These are phyloP conservation scores for Evansstolkia leycettana DNA, from an alignment of 495 filamentous ascomycete genomes.

Conservation along the genomic window DNA sequence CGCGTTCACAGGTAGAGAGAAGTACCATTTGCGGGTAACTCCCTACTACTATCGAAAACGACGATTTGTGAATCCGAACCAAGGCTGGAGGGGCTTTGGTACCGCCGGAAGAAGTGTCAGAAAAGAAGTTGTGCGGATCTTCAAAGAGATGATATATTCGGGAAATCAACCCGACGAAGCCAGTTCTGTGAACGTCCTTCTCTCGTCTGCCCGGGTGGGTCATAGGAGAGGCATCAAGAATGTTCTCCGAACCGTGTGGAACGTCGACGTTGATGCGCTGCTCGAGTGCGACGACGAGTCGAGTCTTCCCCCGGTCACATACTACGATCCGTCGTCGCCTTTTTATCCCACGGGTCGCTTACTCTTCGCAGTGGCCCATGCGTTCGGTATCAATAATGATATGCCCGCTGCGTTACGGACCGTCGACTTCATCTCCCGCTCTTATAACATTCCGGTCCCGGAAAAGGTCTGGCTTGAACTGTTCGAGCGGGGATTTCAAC, in stretches of 20 bases:
- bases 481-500: conserved; percentile 46
- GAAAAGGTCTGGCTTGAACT: conserved; percentile 42
- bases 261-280: conserved; percentile 39
- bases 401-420: conserved; percentile 38
- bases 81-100: conserved; percentile 21
- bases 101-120: conserved; percentile 22
- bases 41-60: conserved; percentile 22
- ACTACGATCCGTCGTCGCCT: conserved; percentile 33
- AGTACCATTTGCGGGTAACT: conserved; percentile 29
- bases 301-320: conserved; percentile 12
- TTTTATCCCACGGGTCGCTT: conserved; percentile 41
- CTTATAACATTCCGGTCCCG: conserved; percentile 40
- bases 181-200: conserved; percentile 44
- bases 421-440: conserved; percentile 43
- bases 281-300: conserved; percentile 12
- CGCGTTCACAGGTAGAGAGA: conserved; percentile 18
- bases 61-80: conserved; percentile 5
- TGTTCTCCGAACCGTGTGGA: conserved; percentile 44
- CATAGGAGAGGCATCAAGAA: conserved; percentile 31
- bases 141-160: conserved; percentile 36
- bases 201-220: conserved; percentile 44
- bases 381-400: conserved; percentile 44
- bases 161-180: conserved; percentile 38
- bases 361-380: conserved; percentile 45
- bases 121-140: conserved; percentile 22